phyloP scores from a whole-genome alignment of 2,329 filamentous ascomycete genomes.

The Sarocladium strictum region DNA sequence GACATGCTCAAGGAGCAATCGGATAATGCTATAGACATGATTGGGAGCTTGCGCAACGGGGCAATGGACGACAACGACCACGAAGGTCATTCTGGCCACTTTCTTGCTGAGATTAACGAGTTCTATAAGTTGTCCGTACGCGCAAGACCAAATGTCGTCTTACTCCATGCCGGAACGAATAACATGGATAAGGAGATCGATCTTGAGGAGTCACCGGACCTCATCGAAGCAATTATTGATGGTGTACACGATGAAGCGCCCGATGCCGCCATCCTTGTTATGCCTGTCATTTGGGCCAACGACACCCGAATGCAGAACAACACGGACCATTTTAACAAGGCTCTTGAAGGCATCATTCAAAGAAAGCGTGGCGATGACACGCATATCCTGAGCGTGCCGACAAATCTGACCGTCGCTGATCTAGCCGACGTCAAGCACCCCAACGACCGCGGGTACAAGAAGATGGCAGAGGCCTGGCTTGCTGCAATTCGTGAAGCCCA shows the following conservation, averaged over 20 bases:
- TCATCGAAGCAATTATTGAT: conserved; percentile 16
- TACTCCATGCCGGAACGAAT: conserved; percentile 20
- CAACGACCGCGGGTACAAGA: conserved; percentile 27
- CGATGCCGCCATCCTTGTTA: conserved; percentile 14
- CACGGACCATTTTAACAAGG: conserved; percentile 25
- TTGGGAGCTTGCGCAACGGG: conserved; percentile 10
- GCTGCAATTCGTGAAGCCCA: conserved; percentile 20
- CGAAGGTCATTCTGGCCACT: conserved; percentile 14
- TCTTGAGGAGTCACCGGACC: conserved; percentile 11
- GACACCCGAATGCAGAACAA: conserved; percentile 19
- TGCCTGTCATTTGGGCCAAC: conserved; percentile 15
- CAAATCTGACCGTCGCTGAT: conserved; percentile 18
- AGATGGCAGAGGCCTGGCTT: conserved; percentile 32
- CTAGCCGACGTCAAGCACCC: conserved; percentile 30
- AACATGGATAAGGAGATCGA: conserved; percentile 15
- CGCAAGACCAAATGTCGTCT: conserved; percentile 17
- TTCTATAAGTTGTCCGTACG: conserved; percentile 9
- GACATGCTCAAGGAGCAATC: conserved; percentile 7
- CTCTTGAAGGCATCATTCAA: conserved; percentile 21
- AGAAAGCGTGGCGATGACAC: conserved; percentile 11
- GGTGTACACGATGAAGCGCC: conserved; percentile 13
- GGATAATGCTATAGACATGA: conserved; percentile 12
- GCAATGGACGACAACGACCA: conserved; percentile 15
- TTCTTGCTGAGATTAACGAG: conserved; percentile 12
- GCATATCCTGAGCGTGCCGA: conserved; percentile 13